Conservation (phyloP, 148 eudicot genomes). For the Dianthus caryophyllus region DNA sequence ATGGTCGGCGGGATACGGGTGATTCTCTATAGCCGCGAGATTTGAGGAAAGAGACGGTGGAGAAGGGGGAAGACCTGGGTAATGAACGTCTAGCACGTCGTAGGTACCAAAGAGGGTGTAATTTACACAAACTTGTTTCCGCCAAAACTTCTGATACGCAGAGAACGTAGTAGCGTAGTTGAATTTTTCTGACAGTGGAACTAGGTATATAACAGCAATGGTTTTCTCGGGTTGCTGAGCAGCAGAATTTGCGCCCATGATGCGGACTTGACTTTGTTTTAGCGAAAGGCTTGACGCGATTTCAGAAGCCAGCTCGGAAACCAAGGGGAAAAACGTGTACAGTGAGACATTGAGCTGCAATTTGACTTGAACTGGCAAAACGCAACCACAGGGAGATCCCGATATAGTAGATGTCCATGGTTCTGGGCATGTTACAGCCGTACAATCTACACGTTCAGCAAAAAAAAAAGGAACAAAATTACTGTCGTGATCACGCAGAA, state of each 20-base stretch:
- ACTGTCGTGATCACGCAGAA: not conserved
- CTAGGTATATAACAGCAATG: conserved; percentile 57
- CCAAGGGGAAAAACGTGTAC: conserved; percentile 78
- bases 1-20: conserved; percentile 39
- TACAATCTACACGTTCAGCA: conserved; percentile 50
- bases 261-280: conserved; percentile 77
- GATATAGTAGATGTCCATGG: conserved; percentile 77
- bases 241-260: conserved; percentile 83
- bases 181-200: conserved; percentile 52
- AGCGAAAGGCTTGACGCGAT: conserved; percentile 57
- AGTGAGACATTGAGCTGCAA: conserved; percentile 45
- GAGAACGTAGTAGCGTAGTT: conserved; percentile 36
- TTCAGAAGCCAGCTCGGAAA: conserved; percentile 63
- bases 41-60: conserved; percentile 60
- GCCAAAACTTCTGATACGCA: conserved; percentile 71
- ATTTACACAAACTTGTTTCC: conserved; percentile 44
- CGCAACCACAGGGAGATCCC: conserved; percentile 83
- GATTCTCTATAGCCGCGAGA: conserved; percentile 37
- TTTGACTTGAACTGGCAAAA: conserved; percentile 77
- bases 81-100: conserved; percentile 64
- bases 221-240: conserved; percentile 63
- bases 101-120: conserved; percentile 66
- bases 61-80: conserved; percentile 97
- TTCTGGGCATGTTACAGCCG: conserved; percentile 54
- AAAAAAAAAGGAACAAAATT: not conserved